phyloP scores from a whole-genome alignment of 768 basidiomycete genomes.

The Tricholoma hemisulphureum region DNA sequence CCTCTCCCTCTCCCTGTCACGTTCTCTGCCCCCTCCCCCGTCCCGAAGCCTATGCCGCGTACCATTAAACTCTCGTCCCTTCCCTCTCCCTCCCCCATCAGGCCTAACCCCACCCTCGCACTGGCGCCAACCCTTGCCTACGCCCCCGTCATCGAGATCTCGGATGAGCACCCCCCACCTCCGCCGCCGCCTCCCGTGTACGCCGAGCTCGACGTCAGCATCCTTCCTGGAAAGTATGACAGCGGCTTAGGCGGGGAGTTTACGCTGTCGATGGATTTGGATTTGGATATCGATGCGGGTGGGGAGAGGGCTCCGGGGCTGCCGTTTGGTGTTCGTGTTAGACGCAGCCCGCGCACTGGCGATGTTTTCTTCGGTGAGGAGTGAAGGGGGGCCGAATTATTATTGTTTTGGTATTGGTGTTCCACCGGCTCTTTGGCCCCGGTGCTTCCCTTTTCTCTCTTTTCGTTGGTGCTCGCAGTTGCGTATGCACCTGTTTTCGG shows the following conservation, averaged over 20 bases:
- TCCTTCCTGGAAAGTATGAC: slow-evolving; percentile 20
- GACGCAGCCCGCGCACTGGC: not conserved
- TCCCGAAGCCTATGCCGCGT: too few relatives aligned
- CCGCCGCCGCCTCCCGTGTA: slow-evolving; percentile 7
- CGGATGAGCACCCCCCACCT: not conserved
- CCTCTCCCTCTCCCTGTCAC: slow-evolving; percentile 14
- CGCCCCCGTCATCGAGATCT: slow-evolving; percentile 3
- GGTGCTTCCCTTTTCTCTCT: too few relatives aligned
- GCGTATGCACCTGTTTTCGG: too few relatives aligned
- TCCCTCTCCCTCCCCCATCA: too few relatives aligned
- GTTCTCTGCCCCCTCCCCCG: too few relatives aligned
- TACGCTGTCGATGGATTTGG: slow-evolving; percentile 44
- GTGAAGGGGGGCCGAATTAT: not conserved
- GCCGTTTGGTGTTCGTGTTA: slow-evolving; percentile 21
- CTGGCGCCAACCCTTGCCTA: not conserved
- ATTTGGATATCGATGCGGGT: not conserved
- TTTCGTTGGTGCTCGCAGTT: too few relatives aligned
- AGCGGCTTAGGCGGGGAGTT: slow-evolving; percentile 38
- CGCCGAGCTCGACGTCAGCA: slow-evolving; percentile 22
- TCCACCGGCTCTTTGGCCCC: too few relatives aligned
- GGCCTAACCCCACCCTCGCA: not conserved
- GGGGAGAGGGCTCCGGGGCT: too few relatives aligned
- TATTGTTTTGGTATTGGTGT: too few relatives aligned
- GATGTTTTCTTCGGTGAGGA: not conserved
- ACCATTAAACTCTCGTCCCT: too few relatives aligned